Evolutionary conservation across 163 green algal genomes (phyloP), one percentile per base, ranked within the genome.

Genomic region (Scenedesmus sp.): DNA sequence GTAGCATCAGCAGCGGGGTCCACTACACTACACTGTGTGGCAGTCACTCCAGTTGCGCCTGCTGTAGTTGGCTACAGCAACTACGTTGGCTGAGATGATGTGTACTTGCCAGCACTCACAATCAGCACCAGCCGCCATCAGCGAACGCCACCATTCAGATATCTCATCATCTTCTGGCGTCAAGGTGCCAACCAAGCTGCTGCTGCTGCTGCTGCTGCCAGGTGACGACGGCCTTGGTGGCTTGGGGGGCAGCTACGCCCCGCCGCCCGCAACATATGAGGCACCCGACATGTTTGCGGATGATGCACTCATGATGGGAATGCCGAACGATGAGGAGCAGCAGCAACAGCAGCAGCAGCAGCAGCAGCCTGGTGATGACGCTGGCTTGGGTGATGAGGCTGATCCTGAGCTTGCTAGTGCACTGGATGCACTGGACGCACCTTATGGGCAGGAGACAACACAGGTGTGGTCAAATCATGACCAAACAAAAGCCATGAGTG

Each of bases 351-450:
- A 34, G 76, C 81, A 76, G 16, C 84, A 88, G 77, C 82, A 77
- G 64, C 64, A 76, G 60, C 55, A 26, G n/a, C 56, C 59, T 52
- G 82, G 3, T n/a, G 82, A 86, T 52, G 82, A 86, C 18, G 5
- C 18, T 16, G 82, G 10, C 2, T 57, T 10, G 2, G 74, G 26
- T 3, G n/a, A 79, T 16, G 20, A 57, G 62, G 60, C 88, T 52
- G 76, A 87, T 8, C 16, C 9, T 3, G 88, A 92, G 81, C 81
- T 92, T n/a, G 77, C 6, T 2, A 81, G 57, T 18, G 46, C 26
- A 16, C 81, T 92, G 1, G 88, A 67, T 18, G 46, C 26, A 16
- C 81, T 92, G 15, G 88, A 92, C 15, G 81, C 66, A 18, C 81
- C 74, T 2, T 82, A 87, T 34, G 76, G 76, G 13, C 34, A 23